These are phyloP conservation scores for Cladosporium sp. DNA, from an alignment of 2,329 filamentous ascomycete species.

Conservation along the genomic window DNA sequence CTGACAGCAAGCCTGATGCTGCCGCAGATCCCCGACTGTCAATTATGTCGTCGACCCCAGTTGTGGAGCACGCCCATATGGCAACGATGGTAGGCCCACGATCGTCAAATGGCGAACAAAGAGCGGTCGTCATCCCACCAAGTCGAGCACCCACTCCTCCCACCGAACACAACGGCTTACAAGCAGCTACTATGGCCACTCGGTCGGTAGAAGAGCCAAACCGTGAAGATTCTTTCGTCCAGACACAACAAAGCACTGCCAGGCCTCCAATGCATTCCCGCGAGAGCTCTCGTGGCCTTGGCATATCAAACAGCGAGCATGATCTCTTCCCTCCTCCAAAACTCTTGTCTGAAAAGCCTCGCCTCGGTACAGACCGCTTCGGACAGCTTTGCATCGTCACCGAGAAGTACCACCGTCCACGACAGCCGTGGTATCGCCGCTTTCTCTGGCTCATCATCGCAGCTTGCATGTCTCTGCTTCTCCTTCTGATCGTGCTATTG, in stretches of 20 bases:
- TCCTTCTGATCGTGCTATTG: conserved; percentile 35
- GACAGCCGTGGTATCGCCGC: conserved; percentile 24
- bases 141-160: conserved; percentile 17
- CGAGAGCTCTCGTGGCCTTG: conserved; percentile 23
- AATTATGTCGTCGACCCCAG: conserved; percentile 19
- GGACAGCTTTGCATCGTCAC: conserved; percentile 28
- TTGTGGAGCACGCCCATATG: conserved; percentile 27
- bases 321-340: conserved; percentile 23
- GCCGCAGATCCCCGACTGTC: neutral
- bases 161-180: neutral
- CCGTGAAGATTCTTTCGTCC: neutral
- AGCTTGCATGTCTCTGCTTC: conserved; percentile 30
- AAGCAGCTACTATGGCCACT: neutral
- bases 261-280: conserved; percentile 17
- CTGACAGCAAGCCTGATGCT: neutral
- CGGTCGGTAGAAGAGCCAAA: neutral
- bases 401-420: conserved; percentile 14
- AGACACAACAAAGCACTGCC: neutral
- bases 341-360: conserved; percentile 20
- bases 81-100: conserved; percentile 25
- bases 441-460: conserved; percentile 25
- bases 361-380: conserved; percentile 25
- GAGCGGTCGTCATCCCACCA: conserved; percentile 21
- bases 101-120: conserved; percentile 23
- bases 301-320: conserved; percentile 18